These are phyloP conservation scores for Colletotrichum eleusines DNA, from an alignment of 2,329 filamentous ascomycete species.

Conservation along the genomic window DNA sequence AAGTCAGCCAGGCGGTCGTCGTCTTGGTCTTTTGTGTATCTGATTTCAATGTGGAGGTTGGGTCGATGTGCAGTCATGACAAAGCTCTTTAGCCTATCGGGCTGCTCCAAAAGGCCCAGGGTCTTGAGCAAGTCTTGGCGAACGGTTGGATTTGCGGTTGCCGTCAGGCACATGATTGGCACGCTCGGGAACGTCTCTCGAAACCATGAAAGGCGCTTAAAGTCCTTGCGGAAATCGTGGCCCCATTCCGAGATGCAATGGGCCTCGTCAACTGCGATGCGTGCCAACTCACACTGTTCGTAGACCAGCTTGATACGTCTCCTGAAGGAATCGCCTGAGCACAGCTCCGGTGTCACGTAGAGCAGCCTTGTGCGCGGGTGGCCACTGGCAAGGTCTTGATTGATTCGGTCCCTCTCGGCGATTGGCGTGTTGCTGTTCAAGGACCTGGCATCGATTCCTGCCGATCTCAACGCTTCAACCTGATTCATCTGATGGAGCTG, in stretches of 20 bases:
- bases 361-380: conserved; percentile 86
- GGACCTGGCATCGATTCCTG: conserved; percentile 83
- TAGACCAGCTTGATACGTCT: conserved; percentile 79
- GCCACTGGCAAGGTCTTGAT: conserved; percentile 86
- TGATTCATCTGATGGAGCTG: conserved; percentile 80
- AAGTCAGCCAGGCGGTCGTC: conserved; percentile 81
- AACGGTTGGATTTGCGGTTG: conserved; percentile 86
- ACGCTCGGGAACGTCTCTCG: conserved; percentile 84
- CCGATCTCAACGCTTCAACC: conserved; percentile 80
- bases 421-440: conserved; percentile 86
- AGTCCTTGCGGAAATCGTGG: conserved; percentile 94
- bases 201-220: conserved; percentile 90
- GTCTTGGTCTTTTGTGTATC: conserved; percentile 82
- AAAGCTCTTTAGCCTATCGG: conserved; percentile 76
- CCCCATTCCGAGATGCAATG: conserved; percentile 99
- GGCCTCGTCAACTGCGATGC: conserved; percentile 92
- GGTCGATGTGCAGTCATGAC: conserved; percentile 85
- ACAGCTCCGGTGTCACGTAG: conserved; percentile 94
- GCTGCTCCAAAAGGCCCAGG: conserved; percentile 72
- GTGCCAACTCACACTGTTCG: conserved; percentile 84
- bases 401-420: conserved; percentile 74
- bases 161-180: conserved; percentile 92
- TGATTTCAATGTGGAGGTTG: conserved; percentile 92
- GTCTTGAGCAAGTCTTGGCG: conserved; percentile 84
- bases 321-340: conserved; percentile 82